phyloP scores from a whole-genome alignment of 2,329 filamentous ascomycete species.

The Ophiostoma australiae region DNA sequence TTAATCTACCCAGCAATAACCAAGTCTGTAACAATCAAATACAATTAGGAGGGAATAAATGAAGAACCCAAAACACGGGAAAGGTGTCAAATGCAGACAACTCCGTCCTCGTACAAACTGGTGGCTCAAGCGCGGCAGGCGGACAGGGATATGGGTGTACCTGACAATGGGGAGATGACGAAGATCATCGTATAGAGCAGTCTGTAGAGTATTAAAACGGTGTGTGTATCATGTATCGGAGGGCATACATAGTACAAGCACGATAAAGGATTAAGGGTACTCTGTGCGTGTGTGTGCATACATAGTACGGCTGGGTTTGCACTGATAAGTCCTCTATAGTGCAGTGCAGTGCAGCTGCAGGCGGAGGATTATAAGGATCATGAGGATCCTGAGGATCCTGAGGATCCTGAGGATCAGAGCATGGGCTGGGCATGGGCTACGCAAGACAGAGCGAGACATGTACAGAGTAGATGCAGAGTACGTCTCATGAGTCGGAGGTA shows the following conservation, averaged over 20 bases:
- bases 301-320: background rate
- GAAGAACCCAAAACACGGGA: background rate
- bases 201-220: background rate
- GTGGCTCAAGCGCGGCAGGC: conserved; percentile 17
- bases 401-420: background rate
- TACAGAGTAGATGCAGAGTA: background rate
- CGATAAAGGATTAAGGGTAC: background rate
- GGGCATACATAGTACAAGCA: too few relatives aligned
- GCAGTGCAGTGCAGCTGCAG: background rate
- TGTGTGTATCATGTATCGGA: background rate
- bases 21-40: background rate
- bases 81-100: conserved; percentile 6
- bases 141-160: conserved; percentile 7
- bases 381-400: background rate
- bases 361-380: background rate
- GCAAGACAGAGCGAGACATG: background rate
- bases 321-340: background rate
- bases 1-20: too few relatives aligned
- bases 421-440: background rate
- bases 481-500: background rate
- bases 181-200: background rate
- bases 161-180: conserved; percentile 3
- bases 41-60: background rate
- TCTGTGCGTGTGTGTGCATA: background rate
- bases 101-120: conserved; percentile 10